Percentiles rank a stretch among this genome's conserved stretches.
These are phyloP conservation scores for Backusella sp. DNA, from an alignment of 192 early-diverging fungal species.

Conservation along the genomic window DNA sequence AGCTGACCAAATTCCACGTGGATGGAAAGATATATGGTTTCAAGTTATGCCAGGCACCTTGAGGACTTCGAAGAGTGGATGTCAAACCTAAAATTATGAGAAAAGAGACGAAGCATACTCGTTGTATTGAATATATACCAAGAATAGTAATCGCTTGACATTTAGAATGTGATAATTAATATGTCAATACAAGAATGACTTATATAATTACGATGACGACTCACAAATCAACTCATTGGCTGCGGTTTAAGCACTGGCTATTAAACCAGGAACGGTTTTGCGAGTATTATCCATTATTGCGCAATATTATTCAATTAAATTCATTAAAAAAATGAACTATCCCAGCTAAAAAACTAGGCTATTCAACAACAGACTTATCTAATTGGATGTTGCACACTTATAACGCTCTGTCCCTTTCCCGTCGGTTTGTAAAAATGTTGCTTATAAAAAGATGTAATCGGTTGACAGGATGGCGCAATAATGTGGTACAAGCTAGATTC, in stretches of 20 bases:
- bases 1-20: not conserved
- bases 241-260: not conserved
- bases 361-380: not conserved
- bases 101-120: not conserved
- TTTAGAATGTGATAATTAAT: not conserved
- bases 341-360: not conserved
- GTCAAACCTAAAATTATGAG: not conserved
- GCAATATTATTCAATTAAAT: not conserved
- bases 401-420: not conserved
- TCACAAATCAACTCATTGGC: not conserved
- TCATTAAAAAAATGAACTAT: not conserved
- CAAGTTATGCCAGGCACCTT: not conserved
- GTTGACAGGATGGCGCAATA: conserved; percentile 3
- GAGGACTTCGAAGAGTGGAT: not conserved
- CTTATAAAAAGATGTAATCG: conserved; percentile 3
- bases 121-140: not conserved
- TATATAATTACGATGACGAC: not conserved
- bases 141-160: not conserved
- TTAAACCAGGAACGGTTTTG: not conserved
- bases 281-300: not conserved
- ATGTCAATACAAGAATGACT: not conserved
- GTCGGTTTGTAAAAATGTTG: conserved; percentile 1
- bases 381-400: not conserved
- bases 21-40: not conserved
- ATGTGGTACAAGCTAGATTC: not conserved